Base-by-base conservation (phyloP, 139 green algal genomes). In the Chlamydomonas incerta region DNA sequence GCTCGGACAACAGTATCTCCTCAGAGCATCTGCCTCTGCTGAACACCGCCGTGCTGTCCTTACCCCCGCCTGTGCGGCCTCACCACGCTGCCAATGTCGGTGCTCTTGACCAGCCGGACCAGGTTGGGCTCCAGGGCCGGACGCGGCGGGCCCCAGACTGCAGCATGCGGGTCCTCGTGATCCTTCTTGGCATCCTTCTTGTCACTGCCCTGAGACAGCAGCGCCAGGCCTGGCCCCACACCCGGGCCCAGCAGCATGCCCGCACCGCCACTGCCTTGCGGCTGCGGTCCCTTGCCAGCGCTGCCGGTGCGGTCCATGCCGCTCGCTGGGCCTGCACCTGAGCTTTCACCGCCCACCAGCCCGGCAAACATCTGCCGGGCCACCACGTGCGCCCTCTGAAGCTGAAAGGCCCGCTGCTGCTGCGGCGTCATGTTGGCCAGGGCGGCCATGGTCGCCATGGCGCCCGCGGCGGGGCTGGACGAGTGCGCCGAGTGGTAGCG, bases 81-180 rank as follows among this genome's bases (percentile, higher is more conserved):
- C 77, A 84, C 77, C 77, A 84, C 77, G 24, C 65, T 84, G 37
- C 77, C 77, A 15, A 84, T 34, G 15, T 84, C 77, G 21, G 77
- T 84, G 77, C 37, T 47, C 10, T 60, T 62, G 34, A 84, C 77
- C 21, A 84, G 33, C n/a, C 63, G 63, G 21, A 84, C 65, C 10
- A 84, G n/a, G 41, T 74, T 74, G 46, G 77, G 77, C 65, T 84
- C 63, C 65, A 84, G 41, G n/a, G 37, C 46, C 24, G 41, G 76
- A 28, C 26, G 72, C 50, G 72, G 29, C 0, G 76, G 62, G 2
- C 35, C 20, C 31, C 31, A n/a, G n/a, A n/a, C n/a, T 10, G 66
- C 5, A 21, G 66, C 31, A 1, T 24, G 41, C 41, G 5, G 41
- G 6, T 50, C 41, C 41, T 50, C 41, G 6, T 50, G 41, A 5